Evolutionary conservation across 495 filamentous ascomycete genomes (phyloP).

Genomic region (Glutinoglossum americanum): DNA sequence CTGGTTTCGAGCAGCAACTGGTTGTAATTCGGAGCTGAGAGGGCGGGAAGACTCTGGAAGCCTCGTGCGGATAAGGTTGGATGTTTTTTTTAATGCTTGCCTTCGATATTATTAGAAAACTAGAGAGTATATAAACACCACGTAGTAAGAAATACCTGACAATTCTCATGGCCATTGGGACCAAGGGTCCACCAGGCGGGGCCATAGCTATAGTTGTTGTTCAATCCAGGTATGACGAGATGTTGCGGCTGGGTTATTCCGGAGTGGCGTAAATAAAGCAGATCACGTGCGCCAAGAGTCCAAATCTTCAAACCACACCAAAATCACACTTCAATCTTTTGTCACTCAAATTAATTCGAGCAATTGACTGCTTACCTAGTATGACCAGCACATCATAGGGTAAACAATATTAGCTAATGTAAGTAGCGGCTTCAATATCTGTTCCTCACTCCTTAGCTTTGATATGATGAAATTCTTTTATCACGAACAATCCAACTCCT

Average conservation of each 20-base stretch:
- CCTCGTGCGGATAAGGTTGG: conserved; percentile 37
- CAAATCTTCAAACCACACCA: background rate
- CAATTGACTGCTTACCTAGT: background rate
- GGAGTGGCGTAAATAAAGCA: background rate
- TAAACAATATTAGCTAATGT: background rate
- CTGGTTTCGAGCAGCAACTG: conserved; percentile 24
- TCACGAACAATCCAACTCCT: conserved; percentile 68
- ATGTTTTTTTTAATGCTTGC: conserved; percentile 42
- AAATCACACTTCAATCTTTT: background rate
- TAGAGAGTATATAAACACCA: background rate
- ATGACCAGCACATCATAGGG: background rate
- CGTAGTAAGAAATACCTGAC: conserved; percentile 26
- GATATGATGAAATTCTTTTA: conserved; percentile 29
- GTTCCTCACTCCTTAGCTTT: background rate
- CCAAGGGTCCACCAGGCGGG: conserved; percentile 43
- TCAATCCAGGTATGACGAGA: background rate
- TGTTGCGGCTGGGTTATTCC: background rate
- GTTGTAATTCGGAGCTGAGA: conserved; percentile 25
- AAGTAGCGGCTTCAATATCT: background rate
- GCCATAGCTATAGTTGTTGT: conserved; percentile 32
- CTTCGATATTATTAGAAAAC: conserved; percentile 18
- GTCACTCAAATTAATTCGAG: background rate
- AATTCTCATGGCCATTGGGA: conserved; percentile 45
- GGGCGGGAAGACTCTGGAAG: conserved; percentile 31
- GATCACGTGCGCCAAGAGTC: background rate